phyloP scores from a whole-genome alignment of 768 basidiomycete species.

The Amanita exitialis region DNA sequence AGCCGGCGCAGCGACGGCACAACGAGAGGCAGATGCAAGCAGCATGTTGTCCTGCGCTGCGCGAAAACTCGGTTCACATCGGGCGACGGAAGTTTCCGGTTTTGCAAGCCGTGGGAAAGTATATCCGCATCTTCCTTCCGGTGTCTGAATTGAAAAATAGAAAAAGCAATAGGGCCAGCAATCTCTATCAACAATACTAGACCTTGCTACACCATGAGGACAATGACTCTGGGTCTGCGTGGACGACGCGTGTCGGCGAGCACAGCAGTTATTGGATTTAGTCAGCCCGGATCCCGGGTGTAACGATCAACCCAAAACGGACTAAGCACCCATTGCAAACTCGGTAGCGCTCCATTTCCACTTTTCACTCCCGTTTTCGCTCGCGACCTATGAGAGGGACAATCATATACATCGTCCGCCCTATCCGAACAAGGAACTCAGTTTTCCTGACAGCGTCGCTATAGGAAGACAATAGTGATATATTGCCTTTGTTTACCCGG shows the following conservation, averaged over 20 bases:
- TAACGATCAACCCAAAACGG: background rate
- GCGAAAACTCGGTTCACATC: conserved; percentile 24
- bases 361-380: background rate
- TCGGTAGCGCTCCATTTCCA: background rate
- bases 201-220: background rate
- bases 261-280: background rate
- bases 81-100: conserved; percentile 24
- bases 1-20: conserved; percentile 34
- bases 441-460: background rate
- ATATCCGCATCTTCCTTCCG: background rate
- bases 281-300: background rate
- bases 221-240: background rate
- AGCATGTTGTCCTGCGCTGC: conserved; percentile 29
- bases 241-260: background rate
- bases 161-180: background rate
- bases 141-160: background rate
- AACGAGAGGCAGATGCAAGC: conserved; percentile 47
- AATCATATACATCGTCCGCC: background rate
- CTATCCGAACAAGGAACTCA: background rate
- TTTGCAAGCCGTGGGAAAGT: conserved; percentile 16
- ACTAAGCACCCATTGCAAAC: background rate
- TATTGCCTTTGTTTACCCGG: background rate
- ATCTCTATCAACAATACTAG: background rate
- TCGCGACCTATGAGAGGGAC: background rate
- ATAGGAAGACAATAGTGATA: background rate